A percentile compares a stretch with the other conserved stretches of the same genome.
These are phyloP conservation scores for Fusarium gaditjirri DNA, from an alignment of 2,329 filamentous ascomycete species.

Conservation along the genomic window DNA sequence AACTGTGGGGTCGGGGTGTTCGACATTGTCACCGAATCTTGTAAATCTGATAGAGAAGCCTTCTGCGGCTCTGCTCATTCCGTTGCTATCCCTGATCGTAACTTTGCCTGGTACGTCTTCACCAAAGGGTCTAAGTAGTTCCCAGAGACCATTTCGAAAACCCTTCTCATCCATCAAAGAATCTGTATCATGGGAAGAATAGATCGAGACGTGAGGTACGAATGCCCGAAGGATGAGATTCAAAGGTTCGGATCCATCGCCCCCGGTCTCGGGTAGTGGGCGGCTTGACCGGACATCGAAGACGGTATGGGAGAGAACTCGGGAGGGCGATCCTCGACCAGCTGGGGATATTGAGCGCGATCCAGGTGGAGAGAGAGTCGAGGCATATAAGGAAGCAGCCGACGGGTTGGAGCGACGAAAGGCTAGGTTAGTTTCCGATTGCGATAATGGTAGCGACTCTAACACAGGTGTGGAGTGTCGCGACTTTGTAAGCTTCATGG, in stretches of 20 bases:
- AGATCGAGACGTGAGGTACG: slow-evolving; percentile 87
- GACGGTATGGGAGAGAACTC: slow-evolving; percentile 67
- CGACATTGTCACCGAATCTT: slow-evolving; percentile 70
- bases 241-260: slow-evolving; percentile 64
- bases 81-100: slow-evolving; percentile 88
- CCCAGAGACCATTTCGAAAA: slow-evolving; percentile 82
- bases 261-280: slow-evolving; percentile 56
- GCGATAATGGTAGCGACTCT: slow-evolving; percentile 58
- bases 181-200: slow-evolving; percentile 88
- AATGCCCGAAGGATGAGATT: slow-evolving; percentile 84
- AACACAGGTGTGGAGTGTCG: slow-evolving; percentile 67
- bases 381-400: slow-evolving; percentile 71
- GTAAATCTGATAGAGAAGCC: slow-evolving; percentile 92
- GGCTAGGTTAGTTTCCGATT: slow-evolving; percentile 64
- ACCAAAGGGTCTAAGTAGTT: slow-evolving; percentile 89
- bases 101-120: slow-evolving; percentile 89
- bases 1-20: slow-evolving; percentile 58
- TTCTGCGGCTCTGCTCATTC: slow-evolving; percentile 83
- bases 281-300: slow-evolving; percentile 60
- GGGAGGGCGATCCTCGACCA: slow-evolving; percentile 67
- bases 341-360: slow-evolving; percentile 76
- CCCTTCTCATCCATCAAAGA: slow-evolving; percentile 84
- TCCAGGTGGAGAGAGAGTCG: slow-evolving; percentile 73
- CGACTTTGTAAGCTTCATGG: slow-evolving; percentile 68
- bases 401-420: slow-evolving; percentile 66